Conservation (phyloP, 495 filamentous ascomycete genomes). For the Xylaria sp. region DNA sequence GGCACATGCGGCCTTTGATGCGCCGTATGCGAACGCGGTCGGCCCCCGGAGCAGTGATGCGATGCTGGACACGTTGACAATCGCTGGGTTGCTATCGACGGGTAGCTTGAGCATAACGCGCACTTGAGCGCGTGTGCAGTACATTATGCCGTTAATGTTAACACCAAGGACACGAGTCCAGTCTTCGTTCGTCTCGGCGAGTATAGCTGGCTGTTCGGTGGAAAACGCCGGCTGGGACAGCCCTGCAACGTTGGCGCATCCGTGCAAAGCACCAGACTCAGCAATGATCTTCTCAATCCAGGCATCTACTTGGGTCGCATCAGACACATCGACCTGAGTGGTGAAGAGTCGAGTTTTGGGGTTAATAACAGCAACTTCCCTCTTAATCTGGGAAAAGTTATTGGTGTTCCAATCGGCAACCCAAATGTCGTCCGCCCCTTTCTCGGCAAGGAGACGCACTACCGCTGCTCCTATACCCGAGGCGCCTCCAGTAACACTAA, state of each 20-base stretch:
- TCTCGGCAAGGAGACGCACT: background rate
- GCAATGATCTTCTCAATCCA: background rate
- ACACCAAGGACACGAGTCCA: background rate
- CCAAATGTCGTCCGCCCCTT: background rate
- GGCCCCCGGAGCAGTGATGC: constrained; percentile 5
- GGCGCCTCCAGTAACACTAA: background rate
- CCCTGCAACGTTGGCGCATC: background rate
- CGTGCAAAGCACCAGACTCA: background rate
- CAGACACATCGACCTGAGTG: background rate
- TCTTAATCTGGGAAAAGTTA: background rate
- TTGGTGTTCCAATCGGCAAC: constrained; percentile 5
- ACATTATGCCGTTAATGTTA: constrained; percentile 7
- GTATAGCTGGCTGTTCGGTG: background rate
- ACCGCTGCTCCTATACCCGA: background rate
- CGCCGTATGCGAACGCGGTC: constrained; percentile 7
- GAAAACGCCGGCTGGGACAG: background rate
- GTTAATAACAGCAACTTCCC: background rate
- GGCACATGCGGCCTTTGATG: constrained; percentile 1
- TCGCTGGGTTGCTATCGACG: background rate
- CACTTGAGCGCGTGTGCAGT: constrained; percentile 5
- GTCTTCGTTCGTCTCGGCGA: background rate
- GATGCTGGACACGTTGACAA: constrained; percentile 1
- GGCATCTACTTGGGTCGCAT: background rate
- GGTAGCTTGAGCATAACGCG: background rate
- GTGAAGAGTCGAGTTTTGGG: background rate